Base-by-base conservation (phyloP, 805 yeast species). In the Candida hispaniensis region DNA sequence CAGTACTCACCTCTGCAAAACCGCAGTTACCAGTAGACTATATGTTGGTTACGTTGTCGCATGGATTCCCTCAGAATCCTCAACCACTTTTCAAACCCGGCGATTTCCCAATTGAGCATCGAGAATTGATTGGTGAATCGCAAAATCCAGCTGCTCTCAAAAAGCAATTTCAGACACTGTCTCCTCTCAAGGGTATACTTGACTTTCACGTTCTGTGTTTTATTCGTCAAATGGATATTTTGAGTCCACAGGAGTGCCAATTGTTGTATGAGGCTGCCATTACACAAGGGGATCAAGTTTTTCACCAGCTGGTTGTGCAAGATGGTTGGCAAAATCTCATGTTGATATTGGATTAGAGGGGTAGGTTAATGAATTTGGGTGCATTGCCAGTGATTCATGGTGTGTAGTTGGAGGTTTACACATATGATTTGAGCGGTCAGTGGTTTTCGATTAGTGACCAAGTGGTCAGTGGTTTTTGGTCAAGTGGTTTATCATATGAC, bases 11-110 rank as follows among this genome's bases (percentile, higher is more conserved):
- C 25, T 79, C 81, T 51, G 93, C 94, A 1, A 78, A 78, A 48
- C 94, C 95, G 1, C 79, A 91, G 14, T 81, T 85, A 54, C 96
- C 96, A 2, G 85, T 79, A n/a, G 95, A 85, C 42, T 85, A 80
- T 52, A 56, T 85, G 41, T 58, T 91, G 35, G 93, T 88, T 1
- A 76, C 95, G 2, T 59, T 88, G 43, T 77, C 93, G 4, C 97
- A 91, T 55, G 95, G 97, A 3, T 88, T 91, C 67, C 94, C 94
- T 1, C 70, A 74, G 43, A 60, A 63, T 0, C 50, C 75, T 1
- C 50, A 44, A 4, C 75, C 81, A 2, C 44, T 61, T 41, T 79
- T 80, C 55, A 54, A 54, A 6, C 48, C 64, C 0, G 46, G 51
- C 4, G 13, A 30, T 14, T 86, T 82, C 60, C 75, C 91, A 2